Evolutionary conservation across 305 asterid species (phyloP).

Genomic region (Fraxinus velutina): DNA sequence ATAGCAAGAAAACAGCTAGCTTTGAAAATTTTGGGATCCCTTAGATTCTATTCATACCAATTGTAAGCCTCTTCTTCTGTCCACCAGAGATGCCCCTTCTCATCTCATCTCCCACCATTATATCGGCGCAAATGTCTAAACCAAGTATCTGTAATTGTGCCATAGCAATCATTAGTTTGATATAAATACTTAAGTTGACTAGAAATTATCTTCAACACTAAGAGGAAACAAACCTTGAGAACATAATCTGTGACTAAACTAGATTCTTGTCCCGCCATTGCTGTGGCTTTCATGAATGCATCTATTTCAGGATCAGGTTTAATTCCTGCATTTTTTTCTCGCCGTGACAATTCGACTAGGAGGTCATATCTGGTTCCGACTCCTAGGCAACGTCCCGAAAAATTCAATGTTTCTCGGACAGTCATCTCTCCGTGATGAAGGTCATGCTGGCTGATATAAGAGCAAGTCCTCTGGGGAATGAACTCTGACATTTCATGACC

Average conservation of each 20-base stretch:
- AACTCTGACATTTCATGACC: slow-evolving; percentile 82
- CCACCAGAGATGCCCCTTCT: slow-evolving; percentile 97
- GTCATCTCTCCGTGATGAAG: slow-evolving; percentile 98
- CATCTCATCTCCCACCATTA: slow-evolving; percentile 84
- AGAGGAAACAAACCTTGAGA: slow-evolving; percentile 60
- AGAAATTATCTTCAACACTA: background rate
- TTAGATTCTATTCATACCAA: slow-evolving; percentile 45
- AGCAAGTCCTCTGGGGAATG: slow-evolving; percentile 86
- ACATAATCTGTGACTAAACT: slow-evolving; percentile 82
- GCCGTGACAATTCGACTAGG: slow-evolving; percentile 68
- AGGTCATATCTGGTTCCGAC: slow-evolving; percentile 94
- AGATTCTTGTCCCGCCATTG: slow-evolving; percentile 84
- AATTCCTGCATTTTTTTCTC: slow-evolving; percentile 81
- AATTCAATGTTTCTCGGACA: slow-evolving; percentile 78
- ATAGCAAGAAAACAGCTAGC: background rate
- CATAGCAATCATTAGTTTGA: background rate
- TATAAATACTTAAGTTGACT: background rate
- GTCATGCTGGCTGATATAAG: slow-evolving; percentile 92
- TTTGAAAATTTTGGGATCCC: background rate
- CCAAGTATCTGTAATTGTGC: slow-evolving; percentile 67
- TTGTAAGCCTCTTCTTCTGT: slow-evolving; percentile 89
- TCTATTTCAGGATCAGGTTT: slow-evolving; percentile 92
- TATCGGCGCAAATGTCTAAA: slow-evolving; percentile 87
- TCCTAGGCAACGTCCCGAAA: slow-evolving; percentile 89
- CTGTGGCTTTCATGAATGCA: slow-evolving; percentile 91